A percentile compares a stretch with the other conserved stretches of the same genome.
These are phyloP conservation scores for Trichoderma asperelloides DNA, from an alignment of 495 filamentous ascomycete genomes.

Conservation along the genomic window DNA sequence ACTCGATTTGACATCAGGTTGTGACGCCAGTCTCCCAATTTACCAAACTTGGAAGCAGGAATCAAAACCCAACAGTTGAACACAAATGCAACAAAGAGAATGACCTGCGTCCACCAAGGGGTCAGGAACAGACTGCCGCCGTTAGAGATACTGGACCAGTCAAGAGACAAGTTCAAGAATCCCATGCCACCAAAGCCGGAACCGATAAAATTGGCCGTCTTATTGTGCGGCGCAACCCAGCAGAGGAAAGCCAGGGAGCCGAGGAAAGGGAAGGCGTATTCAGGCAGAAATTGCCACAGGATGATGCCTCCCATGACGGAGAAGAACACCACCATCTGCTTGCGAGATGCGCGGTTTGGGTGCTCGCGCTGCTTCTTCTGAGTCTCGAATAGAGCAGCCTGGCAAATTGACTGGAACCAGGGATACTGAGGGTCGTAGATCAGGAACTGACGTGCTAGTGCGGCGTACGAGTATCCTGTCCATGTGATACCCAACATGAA, in stretches of 20 bases:
- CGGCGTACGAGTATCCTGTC: constrained; percentile 47
- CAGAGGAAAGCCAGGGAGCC: constrained; percentile 53
- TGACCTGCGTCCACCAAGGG: constrained; percentile 47
- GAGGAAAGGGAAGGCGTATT: constrained; percentile 48
- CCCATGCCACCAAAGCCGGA: constrained; percentile 51
- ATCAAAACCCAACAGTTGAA: constrained; percentile 48
- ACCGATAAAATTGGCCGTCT: constrained; percentile 49
- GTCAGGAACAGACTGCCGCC: constrained; percentile 42
- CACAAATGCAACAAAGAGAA: constrained; percentile 44
- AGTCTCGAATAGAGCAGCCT: constrained; percentile 46
- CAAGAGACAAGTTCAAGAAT: constrained; percentile 45
- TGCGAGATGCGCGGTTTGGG: constrained; percentile 37
- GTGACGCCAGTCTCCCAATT: constrained; percentile 39
- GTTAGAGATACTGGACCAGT: constrained; percentile 47
- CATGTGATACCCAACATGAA: constrained; percentile 51
- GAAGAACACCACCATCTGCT: constrained; percentile 49
- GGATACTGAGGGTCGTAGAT: constrained; percentile 47
- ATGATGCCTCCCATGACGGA: constrained; percentile 39
- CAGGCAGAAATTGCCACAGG: constrained; percentile 51
- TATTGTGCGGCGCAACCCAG: constrained; percentile 49
- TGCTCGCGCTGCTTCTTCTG: constrained; percentile 41
- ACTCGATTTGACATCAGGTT: constrained; percentile 47
- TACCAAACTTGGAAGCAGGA: constrained; percentile 47
- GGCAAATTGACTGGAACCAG: constrained; percentile 41
- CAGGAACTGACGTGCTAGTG: constrained; percentile 43